phyloP scores from a whole-genome alignment of 1,284 basidiomycete genomes.

The Fomitopsis betulina region DNA sequence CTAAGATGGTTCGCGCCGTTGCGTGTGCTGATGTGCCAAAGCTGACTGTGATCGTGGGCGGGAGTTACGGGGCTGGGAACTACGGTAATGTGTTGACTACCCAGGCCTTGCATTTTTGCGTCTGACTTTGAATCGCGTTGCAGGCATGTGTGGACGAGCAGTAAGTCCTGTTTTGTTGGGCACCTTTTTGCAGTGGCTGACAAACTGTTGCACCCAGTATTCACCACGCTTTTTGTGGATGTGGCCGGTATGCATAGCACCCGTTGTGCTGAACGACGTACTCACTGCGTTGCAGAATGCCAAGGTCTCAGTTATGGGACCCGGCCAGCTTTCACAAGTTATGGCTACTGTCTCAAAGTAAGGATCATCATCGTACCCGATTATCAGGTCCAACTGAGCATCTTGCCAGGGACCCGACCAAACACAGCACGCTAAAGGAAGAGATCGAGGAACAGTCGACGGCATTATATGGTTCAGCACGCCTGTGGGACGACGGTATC shows the following conservation, averaged over 20 bases:
- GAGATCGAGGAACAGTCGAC: constrained; percentile 88
- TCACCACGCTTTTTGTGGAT: constrained; percentile 95
- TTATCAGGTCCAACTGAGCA: constrained; percentile 2
- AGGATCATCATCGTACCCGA: constrained; percentile 15
- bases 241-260: constrained; percentile 73
- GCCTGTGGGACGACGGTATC: constrained; percentile 94
- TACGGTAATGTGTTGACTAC: constrained; percentile 56
- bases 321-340: constrained; percentile 86
- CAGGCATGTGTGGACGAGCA: constrained; percentile 85
- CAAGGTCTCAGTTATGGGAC: constrained; percentile 96
- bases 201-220: constrained; percentile 46
- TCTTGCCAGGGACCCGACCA: constrained; percentile 60
- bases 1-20: constrained; percentile 97
- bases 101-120: not conserved
- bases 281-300: constrained; percentile 57
- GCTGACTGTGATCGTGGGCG: constrained; percentile 91
- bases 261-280: not conserved
- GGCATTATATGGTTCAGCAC: constrained; percentile 83
- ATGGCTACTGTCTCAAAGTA: constrained; percentile 89
- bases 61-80: constrained; percentile 93
- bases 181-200: constrained; percentile 9
- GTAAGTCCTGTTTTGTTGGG: constrained; percentile 38
- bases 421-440: constrained; percentile 68
- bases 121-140: not conserved
- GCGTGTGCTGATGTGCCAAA: constrained; percentile 94